A percentile compares a stretch with the other conserved stretches of the same genome.
Evolutionary conservation across 371 early-diverging fungal genomes (phyloP).

Genomic region (Saksenaea vasiformis): DNA sequence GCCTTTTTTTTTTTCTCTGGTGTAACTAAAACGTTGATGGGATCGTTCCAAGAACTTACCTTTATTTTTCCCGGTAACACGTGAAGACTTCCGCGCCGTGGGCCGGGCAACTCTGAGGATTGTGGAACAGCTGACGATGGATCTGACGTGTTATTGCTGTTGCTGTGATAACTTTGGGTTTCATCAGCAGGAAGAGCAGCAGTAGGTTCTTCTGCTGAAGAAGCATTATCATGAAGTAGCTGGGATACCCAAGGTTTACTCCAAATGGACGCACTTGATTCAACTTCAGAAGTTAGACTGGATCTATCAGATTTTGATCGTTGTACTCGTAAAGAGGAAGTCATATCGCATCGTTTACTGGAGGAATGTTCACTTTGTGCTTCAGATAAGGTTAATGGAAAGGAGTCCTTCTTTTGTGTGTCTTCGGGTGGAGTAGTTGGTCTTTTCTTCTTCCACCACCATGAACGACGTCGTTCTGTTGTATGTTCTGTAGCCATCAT

Average conservation of each 20-base stretch:
- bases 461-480: conserved; percentile 4
- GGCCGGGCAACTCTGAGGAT: neutral
- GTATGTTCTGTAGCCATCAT: neutral
- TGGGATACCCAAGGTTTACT: conserved; percentile 8
- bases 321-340: conserved; percentile 2
- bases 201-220: neutral
- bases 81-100: neutral
- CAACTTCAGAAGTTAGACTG: conserved; percentile 6
- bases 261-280: conserved; percentile 9
- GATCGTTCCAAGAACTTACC: neutral
- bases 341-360: neutral
- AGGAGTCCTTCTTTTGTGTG: neutral
- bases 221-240: neutral
- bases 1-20: neutral
- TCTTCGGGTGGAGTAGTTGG: neutral
- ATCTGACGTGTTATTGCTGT: neutral
- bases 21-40: neutral
- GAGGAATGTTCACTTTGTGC: neutral
- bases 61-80: neutral
- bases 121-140: neutral
- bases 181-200: neutral
- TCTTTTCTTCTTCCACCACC: conserved; percentile 9
- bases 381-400: neutral
- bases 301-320: conserved; percentile 6
- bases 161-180: neutral